Evolutionary conservation across 2,329 filamentous ascomycete genomes (phyloP).

Genomic region (Colletotrichum lupini): DNA sequence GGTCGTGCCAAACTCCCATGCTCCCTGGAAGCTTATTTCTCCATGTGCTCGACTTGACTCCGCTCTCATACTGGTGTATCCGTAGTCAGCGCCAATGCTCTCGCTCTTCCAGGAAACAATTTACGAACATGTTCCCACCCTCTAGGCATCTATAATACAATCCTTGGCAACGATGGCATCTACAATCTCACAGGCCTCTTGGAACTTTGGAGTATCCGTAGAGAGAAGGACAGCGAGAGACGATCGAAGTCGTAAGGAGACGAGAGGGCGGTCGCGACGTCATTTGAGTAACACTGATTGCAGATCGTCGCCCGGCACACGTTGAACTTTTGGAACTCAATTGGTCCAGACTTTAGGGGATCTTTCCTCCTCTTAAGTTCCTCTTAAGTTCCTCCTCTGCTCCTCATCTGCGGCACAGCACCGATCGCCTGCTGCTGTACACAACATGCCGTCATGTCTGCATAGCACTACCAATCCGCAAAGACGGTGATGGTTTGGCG

Average conservation of each 20-base stretch:
- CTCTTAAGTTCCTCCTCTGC: neutral
- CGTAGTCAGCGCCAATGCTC: neutral
- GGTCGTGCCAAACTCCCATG: neutral
- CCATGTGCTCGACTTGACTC: neutral
- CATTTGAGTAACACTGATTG: neutral
- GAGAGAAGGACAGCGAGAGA: neutral
- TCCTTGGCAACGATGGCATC: neutral
- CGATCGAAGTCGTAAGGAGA: neutral
- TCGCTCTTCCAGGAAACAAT: neutral
- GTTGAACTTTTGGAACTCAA: neutral
- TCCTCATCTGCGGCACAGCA: neutral
- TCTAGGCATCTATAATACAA: constrained; percentile 6
- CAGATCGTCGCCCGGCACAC: neutral
- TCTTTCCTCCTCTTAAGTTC: neutral
- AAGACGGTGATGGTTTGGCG: neutral
- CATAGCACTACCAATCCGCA: neutral
- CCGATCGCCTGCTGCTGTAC: neutral
- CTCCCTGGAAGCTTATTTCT: constrained; percentile 18
- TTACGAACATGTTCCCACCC: neutral
- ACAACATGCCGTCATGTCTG: neutral
- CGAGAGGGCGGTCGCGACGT: neutral
- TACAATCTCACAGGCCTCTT: neutral
- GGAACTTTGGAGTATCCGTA: neutral
- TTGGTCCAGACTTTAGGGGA: neutral
- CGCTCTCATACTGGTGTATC: no score